Evolutionary conservation across 164 flowering plant species (phyloP).

Genomic region (Aristolochia contorta): DNA sequence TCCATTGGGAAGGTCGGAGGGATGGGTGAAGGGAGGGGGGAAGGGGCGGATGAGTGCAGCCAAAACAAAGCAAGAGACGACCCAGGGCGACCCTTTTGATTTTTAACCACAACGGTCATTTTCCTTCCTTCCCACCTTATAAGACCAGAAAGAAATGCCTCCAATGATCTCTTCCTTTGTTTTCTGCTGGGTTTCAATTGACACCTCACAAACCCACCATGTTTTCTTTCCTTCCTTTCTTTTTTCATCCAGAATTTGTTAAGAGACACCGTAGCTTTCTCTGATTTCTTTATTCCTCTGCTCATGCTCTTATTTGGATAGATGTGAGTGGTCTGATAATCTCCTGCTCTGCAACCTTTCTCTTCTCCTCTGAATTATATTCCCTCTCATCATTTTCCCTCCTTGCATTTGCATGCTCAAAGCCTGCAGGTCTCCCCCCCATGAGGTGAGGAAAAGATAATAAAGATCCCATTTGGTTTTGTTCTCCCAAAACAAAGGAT

Average conservation of each 20-base stretch:
- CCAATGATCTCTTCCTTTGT: not conserved
- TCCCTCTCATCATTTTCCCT: not conserved
- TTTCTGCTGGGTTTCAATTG: not conserved
- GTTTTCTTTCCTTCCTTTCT: too few species aligned
- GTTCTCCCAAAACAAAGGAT: too few species aligned
- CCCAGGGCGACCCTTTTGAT: conserved; percentile 6
- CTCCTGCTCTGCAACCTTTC: not conserved
- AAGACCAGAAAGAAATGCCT: too few species aligned
- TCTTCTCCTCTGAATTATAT: not conserved
- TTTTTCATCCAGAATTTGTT: too few species aligned
- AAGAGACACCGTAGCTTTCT: too few species aligned
- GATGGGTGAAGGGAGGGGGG: conserved; percentile 1
- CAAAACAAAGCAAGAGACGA: conserved; percentile 10
- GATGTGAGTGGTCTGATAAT: conserved; percentile 9
- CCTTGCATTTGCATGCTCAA: not conserved
- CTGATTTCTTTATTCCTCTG: not conserved
- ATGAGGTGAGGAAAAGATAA: not conserved
- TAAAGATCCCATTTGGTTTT: not conserved
- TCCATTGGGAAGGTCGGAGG: conserved; percentile 14
- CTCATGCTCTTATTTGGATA: conserved; percentile 1
- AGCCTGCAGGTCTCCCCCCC: not conserved
- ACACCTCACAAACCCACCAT: not conserved
- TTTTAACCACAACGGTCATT: conserved; percentile 8
- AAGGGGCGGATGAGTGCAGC: conserved; percentile 3
- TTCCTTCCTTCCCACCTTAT: too few species aligned